Conservation (phyloP, 345 rosid genomes). For the Clarkia xantiana region DNA sequence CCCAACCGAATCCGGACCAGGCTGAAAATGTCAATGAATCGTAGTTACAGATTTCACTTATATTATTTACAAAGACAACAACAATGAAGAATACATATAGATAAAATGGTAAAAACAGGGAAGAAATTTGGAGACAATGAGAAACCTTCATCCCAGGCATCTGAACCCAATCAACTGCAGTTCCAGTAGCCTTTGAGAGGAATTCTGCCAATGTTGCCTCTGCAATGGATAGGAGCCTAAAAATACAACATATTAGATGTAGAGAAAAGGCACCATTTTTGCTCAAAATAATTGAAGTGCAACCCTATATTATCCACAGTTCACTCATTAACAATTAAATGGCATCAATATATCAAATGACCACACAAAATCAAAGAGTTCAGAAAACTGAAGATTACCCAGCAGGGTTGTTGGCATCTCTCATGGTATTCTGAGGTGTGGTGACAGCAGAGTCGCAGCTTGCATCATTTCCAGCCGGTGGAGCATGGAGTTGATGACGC, state of each 20-base stretch:
- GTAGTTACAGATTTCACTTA: neutral
- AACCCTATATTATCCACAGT: too few relatives aligned
- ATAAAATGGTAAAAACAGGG: neutral
- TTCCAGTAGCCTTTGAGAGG: slow-evolving; percentile 99
- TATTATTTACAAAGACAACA: neutral
- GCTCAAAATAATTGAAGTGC: too few relatives aligned
- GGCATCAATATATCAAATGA: too few relatives aligned
- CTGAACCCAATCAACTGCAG: slow-evolving; percentile 99
- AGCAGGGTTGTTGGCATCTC: slow-evolving; percentile 96
- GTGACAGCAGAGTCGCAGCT: slow-evolving; percentile 95
- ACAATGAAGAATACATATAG: neutral
- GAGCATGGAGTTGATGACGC: slow-evolving; percentile 79
- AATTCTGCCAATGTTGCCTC: slow-evolving; percentile 99
- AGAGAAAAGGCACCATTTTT: neutral
- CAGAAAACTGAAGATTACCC: slow-evolving; percentile 34
- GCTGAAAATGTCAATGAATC: slow-evolving; percentile 28
- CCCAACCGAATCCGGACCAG: slow-evolving; percentile 99
- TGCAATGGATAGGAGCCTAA: slow-evolving; percentile 94
- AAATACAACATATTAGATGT: neutral
- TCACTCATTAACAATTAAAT: too few relatives aligned
- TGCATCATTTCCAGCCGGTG: slow-evolving; percentile 63
- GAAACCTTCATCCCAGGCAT: slow-evolving; percentile 99
- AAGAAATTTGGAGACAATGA: slow-evolving; percentile 1
- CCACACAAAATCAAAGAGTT: neutral
- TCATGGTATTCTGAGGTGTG: slow-evolving; percentile 84